Evolutionary conservation across 139 green algal genomes (phyloP), one percentile per base, ranked within the genome.

Genomic region (Astrephomene gubernaculifera): DNA sequence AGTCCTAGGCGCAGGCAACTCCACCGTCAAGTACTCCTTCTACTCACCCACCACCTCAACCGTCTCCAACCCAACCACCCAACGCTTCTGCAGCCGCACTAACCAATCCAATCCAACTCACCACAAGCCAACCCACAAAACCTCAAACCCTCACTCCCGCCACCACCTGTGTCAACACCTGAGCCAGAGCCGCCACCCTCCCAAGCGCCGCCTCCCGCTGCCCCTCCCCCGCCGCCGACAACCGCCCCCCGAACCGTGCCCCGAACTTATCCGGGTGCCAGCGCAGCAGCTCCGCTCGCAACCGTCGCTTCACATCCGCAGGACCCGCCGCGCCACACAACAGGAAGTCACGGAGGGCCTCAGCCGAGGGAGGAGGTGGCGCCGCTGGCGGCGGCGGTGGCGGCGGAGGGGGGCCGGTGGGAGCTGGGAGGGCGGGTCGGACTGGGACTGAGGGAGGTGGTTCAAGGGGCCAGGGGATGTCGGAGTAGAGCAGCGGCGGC

Each of bases 251-350:
- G 64, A 92, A 93, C 17, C 78, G 69, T 1, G 86, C 60, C 14
- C 69, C 70, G 63, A 94, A 95, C 78, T 94, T 94, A 73, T 95
- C 91, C 19, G 92, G 92, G 74, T 95, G 92, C 91, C 91, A 70
- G 0, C 53, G 52, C 31, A 70, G 52, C 73, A 81, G 2, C 76
- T 95, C 90, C 6, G 22, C 43, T 8, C 91, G 90, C 49, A 94
- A 83, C 21, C 87, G 81, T 39, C 71, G 72, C 63, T 75, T 71
- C 39, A 87, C 60, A 52, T 86, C 79, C 2, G 89, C 82, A 0
- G 75, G 53, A 4, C 83, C 82, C 2, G 49, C 6, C 0, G 33
- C 88, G 68, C 86, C 86, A 14, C 87, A 64, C 25, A 91, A 53
- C 21, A 92, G 41, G 75, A 92, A 86, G 6, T 75, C 72, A 17